Conservation (phyloP, 768 basidiomycete species). For the Wakefieldia striispora region DNA sequence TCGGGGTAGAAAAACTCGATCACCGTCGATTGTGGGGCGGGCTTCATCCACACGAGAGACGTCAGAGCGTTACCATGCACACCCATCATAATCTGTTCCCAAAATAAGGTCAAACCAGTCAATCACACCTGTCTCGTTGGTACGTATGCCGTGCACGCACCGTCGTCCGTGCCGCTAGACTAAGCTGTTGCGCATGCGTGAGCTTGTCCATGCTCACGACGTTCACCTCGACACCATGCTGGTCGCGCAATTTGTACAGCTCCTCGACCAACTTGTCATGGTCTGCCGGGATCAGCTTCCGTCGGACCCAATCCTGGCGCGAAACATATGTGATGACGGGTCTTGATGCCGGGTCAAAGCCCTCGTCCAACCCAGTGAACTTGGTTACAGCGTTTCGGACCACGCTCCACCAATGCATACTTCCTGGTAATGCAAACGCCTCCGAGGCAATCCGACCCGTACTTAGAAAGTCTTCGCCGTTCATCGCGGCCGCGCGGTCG, state of each 20-base stretch:
- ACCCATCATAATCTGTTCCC: constrained; percentile 84
- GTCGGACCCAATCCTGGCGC: constrained; percentile 82
- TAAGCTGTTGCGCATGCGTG: constrained; percentile 75
- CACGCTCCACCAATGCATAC: constrained; percentile 81
- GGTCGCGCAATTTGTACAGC: constrained; percentile 63
- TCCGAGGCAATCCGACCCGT: constrained; percentile 78
- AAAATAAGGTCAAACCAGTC: neutral
- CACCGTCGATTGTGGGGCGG: constrained; percentile 76
- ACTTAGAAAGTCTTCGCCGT: constrained; percentile 58
- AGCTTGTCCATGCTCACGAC: constrained; percentile 84
- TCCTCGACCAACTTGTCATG: constrained; percentile 79
- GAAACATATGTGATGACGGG: constrained; percentile 94
- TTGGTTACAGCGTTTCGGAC: constrained; percentile 70
- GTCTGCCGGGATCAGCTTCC: constrained; percentile 73
- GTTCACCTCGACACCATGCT: constrained; percentile 84
- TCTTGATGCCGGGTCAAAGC: constrained; percentile 45
- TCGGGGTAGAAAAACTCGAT: constrained; percentile 89
- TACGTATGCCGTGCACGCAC: constrained; percentile 41
- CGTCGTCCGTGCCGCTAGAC: constrained; percentile 80
- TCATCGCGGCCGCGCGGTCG: constrained; percentile 84
- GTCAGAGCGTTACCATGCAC: constrained; percentile 93
- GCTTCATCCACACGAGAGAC: constrained; percentile 89
- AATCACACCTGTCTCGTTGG: neutral
- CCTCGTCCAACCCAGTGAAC: constrained; percentile 58
- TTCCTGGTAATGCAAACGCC: constrained; percentile 72